Evolutionary conservation across 768 basidiomycete species (phyloP), one percentile per base, ranked within the genome.

Genomic region (Podaxis sp.): DNA sequence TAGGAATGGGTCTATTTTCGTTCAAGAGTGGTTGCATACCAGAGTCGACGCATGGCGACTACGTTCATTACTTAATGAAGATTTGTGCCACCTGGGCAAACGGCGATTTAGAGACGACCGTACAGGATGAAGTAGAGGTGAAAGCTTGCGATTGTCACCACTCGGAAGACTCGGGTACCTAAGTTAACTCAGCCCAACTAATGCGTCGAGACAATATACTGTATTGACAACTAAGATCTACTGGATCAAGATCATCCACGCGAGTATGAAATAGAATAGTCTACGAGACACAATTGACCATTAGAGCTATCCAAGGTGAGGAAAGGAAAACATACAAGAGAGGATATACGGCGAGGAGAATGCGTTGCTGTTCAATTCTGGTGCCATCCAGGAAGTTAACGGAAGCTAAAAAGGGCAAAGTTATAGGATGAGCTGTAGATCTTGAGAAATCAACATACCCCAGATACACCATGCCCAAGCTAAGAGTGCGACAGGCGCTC

Each of bases 391-490:
- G 80, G 77, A 97, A 97, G 75, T 96, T 96, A 54, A 96, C 89
- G 19, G 94, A 91, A 2, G 96, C 95, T 97, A 55, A 9, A 56
- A 29, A 22, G 33, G 22, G 47, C 17, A 27, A 61, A 27, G 46
- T 38, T 19, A 54, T 46, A 37, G 12, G 12, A 47, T 12, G 29
- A 53, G 63, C 19, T 12, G 52, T 37, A 46, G 40, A n/a, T 24
- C 9, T 5, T 15, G 12, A 7, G 1, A 11, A 47, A 9, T 47
- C n/a, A 25, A 73, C 85, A 63, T 70, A 98, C 96, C 96, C 94
- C 95, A 98, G 62, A 97, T 91, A 73, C 89, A 93, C 96, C 96
- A 98, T 40, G 82, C 94, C 90, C 94, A 96, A 12, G 93, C 91
- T 19, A 88, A 80, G 27, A 96, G 73, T 50, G 94, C 90, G 33